Percentiles rank a stretch among this genome's conserved stretches.
These are phyloP conservation scores for Allium cepa DNA, from an alignment of 106 monocot genomes.

Conservation along the genomic window DNA sequence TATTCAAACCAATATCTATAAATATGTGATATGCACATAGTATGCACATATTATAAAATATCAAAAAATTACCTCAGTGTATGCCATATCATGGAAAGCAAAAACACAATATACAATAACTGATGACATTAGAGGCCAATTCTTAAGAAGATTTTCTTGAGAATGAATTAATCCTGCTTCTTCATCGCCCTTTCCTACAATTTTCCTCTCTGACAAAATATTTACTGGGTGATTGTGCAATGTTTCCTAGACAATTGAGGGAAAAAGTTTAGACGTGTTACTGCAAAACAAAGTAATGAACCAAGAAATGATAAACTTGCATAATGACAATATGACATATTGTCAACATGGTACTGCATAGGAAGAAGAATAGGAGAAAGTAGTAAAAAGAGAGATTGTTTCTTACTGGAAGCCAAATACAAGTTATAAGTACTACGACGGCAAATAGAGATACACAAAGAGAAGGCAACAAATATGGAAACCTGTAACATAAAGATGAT, in stretches of 20 bases:
- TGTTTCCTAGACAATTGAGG: conserved; percentile 28
- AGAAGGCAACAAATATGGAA: conserved; percentile 57
- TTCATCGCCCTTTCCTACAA: background rate
- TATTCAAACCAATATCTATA: background rate
- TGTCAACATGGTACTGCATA: background rate
- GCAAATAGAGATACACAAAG: conserved; percentile 38
- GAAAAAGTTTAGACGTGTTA: background rate
- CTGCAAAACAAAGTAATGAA: background rate
- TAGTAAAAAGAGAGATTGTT: background rate
- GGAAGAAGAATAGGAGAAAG: background rate
- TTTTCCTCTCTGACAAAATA: conserved; percentile 6
- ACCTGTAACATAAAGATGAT: conserved; percentile 19
- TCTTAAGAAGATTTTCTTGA: conserved; percentile 39
- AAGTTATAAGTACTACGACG: conserved; percentile 16
- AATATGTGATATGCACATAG: background rate
- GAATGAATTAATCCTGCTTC: background rate
- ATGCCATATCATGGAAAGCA: conserved; percentile 72
- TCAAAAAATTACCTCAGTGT: conserved; percentile 42
- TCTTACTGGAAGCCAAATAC: conserved; percentile 53
- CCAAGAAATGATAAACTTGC: background rate
- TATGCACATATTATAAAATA: background rate
- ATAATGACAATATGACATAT: no score
- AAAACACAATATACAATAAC: conserved; percentile 59
- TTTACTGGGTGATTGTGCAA: conserved; percentile 30
- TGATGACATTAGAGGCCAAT: conserved; percentile 72